Evolutionary conservation across 2,329 filamentous ascomycete species (phyloP), one percentile per base, ranked within the genome.

Genomic region (Dothistroma septosporum): DNA sequence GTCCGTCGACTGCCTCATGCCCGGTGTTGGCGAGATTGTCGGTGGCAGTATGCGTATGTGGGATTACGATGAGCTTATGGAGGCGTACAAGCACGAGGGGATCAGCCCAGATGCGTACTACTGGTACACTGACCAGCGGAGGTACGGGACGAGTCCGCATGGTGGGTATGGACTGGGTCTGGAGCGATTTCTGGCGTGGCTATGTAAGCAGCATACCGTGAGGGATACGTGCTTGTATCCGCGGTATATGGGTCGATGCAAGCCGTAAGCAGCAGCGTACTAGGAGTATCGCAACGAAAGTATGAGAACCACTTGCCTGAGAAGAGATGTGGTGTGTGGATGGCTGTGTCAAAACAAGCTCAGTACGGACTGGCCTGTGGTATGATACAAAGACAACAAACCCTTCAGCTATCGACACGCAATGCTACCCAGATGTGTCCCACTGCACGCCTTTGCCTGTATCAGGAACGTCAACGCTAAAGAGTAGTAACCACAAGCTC

Each of bases 11-110:
- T 84, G 85, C 61, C 74, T 89, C 64, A 88, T 99, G 92, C 94
- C 94, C 11, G 91, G 91, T 68, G 94, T 99, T 28, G 94, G 94
- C 62, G 94, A 97, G 82, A 96, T 97, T 72, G 92, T 97, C 2
- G 64, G 66, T 56, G 61, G 62, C 5, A 92, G 87, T 69, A 97
- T 99, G 93, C 92, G 94, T 76, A 95, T 97, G 85, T 87, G 92
- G 73, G 87, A 90, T 74, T 91, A 90, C 74, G 90, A 96, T 14
- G 92, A 96, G 81, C 80, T 97, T 67, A 87, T 97, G 82, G 87
- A 83, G 24, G 94, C 91, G 0, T 99, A 95, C 76, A 86, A 91
- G 77, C 86, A 88, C 64, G 89, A 97, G 78, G 88, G 88, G 46
- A 95, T 97, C 75, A 86, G 90, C 70, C 86, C 92, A 21, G 85